Percentiles rank a stretch among this genome's conserved stretches.
phyloP scores from a whole-genome alignment of 2,329 filamentous ascomycete genomes.

The Neonectria magnoliae region DNA sequence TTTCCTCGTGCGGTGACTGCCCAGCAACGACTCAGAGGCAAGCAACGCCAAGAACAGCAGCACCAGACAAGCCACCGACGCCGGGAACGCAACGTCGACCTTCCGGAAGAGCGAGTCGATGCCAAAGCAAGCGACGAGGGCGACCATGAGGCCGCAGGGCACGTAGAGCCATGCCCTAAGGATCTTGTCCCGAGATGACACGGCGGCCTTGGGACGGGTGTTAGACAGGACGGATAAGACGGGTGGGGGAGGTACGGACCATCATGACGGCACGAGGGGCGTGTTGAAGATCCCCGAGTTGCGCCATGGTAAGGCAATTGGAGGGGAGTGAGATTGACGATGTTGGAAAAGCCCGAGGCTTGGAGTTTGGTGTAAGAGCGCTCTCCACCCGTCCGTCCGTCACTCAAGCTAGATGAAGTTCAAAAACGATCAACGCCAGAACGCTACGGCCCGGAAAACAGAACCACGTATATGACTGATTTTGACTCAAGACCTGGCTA shows the following conservation, averaged over 20 bases:
- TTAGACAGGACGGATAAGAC: conserved; percentile 18
- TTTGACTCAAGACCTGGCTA: not conserved
- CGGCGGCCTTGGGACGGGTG: conserved; percentile 25
- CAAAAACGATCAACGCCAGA: not conserved
- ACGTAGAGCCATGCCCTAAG: conserved; percentile 60
- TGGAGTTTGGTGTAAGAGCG: conserved; percentile 18
- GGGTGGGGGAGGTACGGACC: conserved; percentile 19
- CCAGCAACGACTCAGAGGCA: conserved; percentile 57
- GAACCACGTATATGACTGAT: not conserved
- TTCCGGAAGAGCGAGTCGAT: conserved; percentile 56
- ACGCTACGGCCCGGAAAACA: not conserved
- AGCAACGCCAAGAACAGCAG: conserved; percentile 63
- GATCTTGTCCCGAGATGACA: conserved; percentile 30
- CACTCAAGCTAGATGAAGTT: not conserved
- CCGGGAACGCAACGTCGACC: conserved; percentile 64
- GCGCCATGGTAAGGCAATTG: conserved; percentile 28
- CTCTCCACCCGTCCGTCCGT: conserved; percentile 2
- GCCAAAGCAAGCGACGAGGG: conserved; percentile 56
- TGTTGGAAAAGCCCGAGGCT: conserved; percentile 9
- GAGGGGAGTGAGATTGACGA: not conserved
- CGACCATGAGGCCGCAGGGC: conserved; percentile 55
- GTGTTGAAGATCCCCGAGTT: conserved; percentile 27
- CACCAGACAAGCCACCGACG: conserved; percentile 68
- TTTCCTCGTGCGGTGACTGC: conserved; percentile 58
- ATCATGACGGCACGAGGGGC: conserved; percentile 35